phyloP scores from a whole-genome alignment of 2,329 filamentous ascomycete species.

The Penicillium hesseltinei region DNA sequence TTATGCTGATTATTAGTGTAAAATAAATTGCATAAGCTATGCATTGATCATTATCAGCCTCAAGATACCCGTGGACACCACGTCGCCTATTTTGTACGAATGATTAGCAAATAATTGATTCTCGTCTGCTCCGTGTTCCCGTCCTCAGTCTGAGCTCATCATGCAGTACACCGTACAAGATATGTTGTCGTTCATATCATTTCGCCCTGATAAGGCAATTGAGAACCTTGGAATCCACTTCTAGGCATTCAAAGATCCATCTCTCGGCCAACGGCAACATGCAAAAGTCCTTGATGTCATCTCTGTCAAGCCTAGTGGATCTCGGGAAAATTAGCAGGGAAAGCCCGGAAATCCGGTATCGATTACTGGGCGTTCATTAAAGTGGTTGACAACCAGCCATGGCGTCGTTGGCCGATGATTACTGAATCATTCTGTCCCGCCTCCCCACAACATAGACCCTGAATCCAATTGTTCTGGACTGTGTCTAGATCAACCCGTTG shows the following conservation, averaged over 20 bases:
- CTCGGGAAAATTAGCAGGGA: background rate
- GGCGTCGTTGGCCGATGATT: background rate
- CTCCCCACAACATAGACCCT: background rate
- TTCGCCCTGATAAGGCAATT: background rate
- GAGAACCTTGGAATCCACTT: background rate
- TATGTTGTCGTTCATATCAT: background rate
- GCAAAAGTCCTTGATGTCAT: slow-evolving; percentile 5
- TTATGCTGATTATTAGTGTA: background rate
- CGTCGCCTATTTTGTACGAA: background rate
- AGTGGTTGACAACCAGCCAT: background rate
- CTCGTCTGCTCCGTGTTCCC: background rate
- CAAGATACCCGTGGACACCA: background rate
- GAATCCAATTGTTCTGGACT: background rate
- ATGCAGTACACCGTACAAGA: background rate
- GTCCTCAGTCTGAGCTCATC: background rate
- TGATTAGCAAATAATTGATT: background rate
- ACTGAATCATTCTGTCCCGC: background rate
- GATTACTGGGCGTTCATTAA: background rate
- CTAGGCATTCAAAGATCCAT: background rate
- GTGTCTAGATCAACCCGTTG: background rate
- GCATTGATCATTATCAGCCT: background rate
- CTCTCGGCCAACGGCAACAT: background rate
- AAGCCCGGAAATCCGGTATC: background rate
- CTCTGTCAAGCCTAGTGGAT: background rate
- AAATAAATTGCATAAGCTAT: background rate